Evolutionary conservation across 1,139 yeast species (phyloP).

Genomic region (Kluyveromyces sp.): DNA sequence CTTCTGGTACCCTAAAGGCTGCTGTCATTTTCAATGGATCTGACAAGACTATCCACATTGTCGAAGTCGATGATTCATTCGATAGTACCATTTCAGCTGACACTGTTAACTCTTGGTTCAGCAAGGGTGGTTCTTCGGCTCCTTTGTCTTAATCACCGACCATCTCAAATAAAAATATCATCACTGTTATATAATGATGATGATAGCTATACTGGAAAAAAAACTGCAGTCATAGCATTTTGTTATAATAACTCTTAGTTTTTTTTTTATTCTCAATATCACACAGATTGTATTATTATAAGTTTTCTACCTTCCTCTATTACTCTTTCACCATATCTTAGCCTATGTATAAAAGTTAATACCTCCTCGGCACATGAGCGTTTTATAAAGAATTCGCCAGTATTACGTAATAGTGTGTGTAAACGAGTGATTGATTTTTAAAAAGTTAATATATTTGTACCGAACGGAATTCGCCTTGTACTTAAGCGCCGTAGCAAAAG

Average conservation of each 20-base stretch:
- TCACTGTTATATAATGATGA: background rate
- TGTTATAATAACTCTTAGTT: background rate
- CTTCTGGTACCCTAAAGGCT: conserved; percentile 69
- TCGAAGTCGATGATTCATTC: conserved; percentile 52
- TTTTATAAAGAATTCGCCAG: no score
- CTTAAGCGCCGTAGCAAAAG: no score
- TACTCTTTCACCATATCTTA: background rate
- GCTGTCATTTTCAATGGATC: conserved; percentile 72
- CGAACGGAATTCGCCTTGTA: no score
- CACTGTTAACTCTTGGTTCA: conserved; percentile 52
- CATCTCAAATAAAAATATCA: no score
- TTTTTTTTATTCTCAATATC: background rate
- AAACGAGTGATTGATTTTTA: no score
- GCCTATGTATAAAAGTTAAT: no score
- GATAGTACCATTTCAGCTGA: conserved; percentile 44
- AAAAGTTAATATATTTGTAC: no score
- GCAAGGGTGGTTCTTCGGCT: conserved; percentile 44
- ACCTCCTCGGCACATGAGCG: no score
- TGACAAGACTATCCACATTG: conserved; percentile 45
- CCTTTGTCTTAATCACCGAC: conserved; percentile 11
- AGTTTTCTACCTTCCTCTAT: background rate
- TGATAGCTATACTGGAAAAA: background rate
- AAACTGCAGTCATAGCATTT: background rate
- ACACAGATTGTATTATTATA: conserved; percentile 1
- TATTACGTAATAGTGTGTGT: no score